Base-by-base conservation (phyloP, 2,329 filamentous ascomycete species). In the Amesomyces nigricolor region DNA sequence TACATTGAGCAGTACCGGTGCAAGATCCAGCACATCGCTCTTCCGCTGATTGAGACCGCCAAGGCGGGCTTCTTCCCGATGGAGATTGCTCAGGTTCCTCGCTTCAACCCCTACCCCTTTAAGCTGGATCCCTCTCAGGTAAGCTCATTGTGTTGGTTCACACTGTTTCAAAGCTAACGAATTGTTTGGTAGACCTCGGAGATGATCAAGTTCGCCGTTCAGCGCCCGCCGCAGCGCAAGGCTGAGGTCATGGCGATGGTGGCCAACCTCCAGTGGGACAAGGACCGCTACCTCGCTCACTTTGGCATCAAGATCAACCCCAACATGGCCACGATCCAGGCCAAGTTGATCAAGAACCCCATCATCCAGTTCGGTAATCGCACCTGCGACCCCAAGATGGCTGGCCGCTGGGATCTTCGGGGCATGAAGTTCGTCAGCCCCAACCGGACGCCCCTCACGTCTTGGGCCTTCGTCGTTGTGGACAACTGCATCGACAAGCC, bases 121-220 rank as follows among this genome's bases (percentile, higher is more conserved):
- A 88, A 87, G 69, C 68, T 88, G 1, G 78, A 78, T 51, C 75
- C 78, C 0, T 53, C 65, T 0, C 79, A 89, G 70, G 73, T 74
- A 67, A 61, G 51, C 30, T 38, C 14, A 8, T 64, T 62, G 30
- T 9, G 4, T 8, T 14, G 7, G 13, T n/a, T 17, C n/a, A 5
- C 39, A 47, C 16, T 44, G 11, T 29, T 53, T 6, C 13, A 50
- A 37, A 0, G 67, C 45, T 52, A 44, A 50, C 50, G 13, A 29
- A 2, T 2, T 37, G 22, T 26, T 1, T 4, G 72, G 0, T 78
- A 95, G 72, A 96, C 92, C 0, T 75, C 86, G 0, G 73, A 79
- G 5, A 99, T 99, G 94, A 96, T 99, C 74, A 92, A 88, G 70
- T 90, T 92, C 64, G 91, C 92, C 0, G 92, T 96, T 4, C 89